Evolutionary conservation across 2,329 filamentous ascomycete species (phyloP), one percentile per base, ranked within the genome.

Genomic region (Diaporthe batatas): DNA sequence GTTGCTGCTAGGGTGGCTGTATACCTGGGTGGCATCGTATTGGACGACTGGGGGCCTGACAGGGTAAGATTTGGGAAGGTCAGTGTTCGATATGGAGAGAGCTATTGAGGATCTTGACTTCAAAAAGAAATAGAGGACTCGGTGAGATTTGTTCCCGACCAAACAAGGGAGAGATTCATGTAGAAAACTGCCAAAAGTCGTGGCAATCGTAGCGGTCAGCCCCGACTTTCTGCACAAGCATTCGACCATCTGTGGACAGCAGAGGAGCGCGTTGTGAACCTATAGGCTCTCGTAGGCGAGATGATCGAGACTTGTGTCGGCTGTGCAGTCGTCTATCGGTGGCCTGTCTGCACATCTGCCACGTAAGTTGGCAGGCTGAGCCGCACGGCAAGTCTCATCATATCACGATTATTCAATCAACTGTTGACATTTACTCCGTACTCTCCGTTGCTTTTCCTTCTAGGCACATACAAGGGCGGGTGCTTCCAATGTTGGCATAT

Each of bases 1-100:
- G 73, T 64, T 18, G 74, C 39, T 44, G 74, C 58, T 2, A 78
- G 54, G 32, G 70, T 51, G 29, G 39, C 18, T 11, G 58, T 8
- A 53, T 36, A 36, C 25, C 25, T 39, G 23, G 42, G 23, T 49
- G 54, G 32, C 54, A 54, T 64, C 71, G 70, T 74, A 25, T 23
- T 68, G 54, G 65, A 49, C 58, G 16, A 29, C 21, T 23, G 4
- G 23, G 25, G 34, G 36, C n/a, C 47, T 21, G 32, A n/a, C n/a
- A 23, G n/a, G n/a, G 42, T 21, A n/a, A 47, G 42, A 23, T 11
- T 53, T 51, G 8, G 2, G 23, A 1, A 11, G n/a, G 14, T 25
- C 6, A 34, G 14, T 32, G 36, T 23, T 21, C 7, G 23, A 25
- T 18, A 32, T 16, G n/a, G 68, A 2, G 16, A 49, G 14, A 47